Conservation (phyloP, 768 basidiomycete genomes). For the Rhizopogon rudus region DNA sequence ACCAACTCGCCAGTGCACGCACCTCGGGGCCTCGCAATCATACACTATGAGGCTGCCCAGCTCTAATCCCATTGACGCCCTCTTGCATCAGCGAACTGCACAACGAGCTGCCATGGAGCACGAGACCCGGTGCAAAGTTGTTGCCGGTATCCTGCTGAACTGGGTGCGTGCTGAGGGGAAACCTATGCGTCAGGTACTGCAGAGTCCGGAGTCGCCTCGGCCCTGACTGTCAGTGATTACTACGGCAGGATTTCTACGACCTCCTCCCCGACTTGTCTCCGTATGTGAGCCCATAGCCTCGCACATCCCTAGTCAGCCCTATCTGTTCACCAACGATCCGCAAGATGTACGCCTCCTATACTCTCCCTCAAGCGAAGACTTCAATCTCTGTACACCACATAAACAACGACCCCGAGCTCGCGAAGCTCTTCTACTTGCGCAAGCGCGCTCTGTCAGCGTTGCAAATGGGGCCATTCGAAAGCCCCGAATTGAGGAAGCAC, state of each 20-base stretch:
- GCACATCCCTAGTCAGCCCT: conserved; percentile 15
- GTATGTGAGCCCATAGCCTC: background rate
- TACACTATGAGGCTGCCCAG: conserved; percentile 21
- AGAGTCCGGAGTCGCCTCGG: conserved; percentile 24
- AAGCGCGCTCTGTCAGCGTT: conserved; percentile 30
- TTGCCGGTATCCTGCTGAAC: conserved; percentile 55
- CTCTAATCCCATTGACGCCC: conserved; percentile 14
- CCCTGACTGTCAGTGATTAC: conserved; percentile 47
- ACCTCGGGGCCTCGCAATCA: conserved; percentile 25
- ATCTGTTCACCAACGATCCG: conserved; percentile 41
- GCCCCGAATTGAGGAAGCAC: conserved; percentile 24
- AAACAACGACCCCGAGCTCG: conserved; percentile 32
- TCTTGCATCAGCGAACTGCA: conserved; percentile 26
- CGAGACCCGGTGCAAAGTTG: conserved; percentile 43
- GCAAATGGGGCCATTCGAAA: conserved; percentile 29
- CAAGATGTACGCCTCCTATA: conserved; percentile 33
- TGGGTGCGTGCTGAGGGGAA: conserved; percentile 47
- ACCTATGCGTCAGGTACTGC: conserved; percentile 41
- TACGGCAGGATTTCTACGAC: conserved; percentile 35
- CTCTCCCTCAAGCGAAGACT: conserved; percentile 38
- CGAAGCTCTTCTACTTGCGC: conserved; percentile 35
- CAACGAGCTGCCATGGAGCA: conserved; percentile 29
- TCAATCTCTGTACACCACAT: conserved; percentile 32
- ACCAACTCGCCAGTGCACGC: no score
- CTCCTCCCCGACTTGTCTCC: conserved; percentile 28